These are phyloP conservation scores for Trichoderma sp. DNA, from an alignment of 2,329 filamentous ascomycete species.

Conservation along the genomic window DNA sequence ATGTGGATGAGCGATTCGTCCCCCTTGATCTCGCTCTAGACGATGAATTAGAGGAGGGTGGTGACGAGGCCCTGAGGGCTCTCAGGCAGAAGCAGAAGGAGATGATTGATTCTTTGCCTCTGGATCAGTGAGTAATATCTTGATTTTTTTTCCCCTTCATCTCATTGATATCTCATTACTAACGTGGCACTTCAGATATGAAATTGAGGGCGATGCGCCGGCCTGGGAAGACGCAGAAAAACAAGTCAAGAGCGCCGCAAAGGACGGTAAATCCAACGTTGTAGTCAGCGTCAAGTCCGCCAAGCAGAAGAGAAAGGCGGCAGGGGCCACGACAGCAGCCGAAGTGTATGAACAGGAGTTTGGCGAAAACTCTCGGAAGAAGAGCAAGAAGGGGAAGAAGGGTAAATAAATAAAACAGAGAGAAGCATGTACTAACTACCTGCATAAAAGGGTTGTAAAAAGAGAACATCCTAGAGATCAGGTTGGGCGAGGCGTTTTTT, in stretches of 20 bases:
- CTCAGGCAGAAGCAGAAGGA: conserved; percentile 80
- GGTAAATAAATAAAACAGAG: conserved; percentile 2
- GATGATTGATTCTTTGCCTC: conserved; percentile 84
- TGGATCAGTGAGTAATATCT: conserved; percentile 61
- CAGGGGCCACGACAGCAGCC: conserved; percentile 53
- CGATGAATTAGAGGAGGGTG: conserved; percentile 83
- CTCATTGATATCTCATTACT: background rate
- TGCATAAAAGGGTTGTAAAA: background rate
- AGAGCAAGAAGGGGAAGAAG: conserved; percentile 47
- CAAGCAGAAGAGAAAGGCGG: conserved; percentile 74
- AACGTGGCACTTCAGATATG: conserved; percentile 51
- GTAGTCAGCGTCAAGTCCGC: conserved; percentile 81
- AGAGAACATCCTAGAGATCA: background rate
- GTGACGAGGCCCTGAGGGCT: conserved; percentile 70
- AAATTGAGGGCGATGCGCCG: conserved; percentile 62
- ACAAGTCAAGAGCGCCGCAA: conserved; percentile 62
- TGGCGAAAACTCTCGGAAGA: conserved; percentile 61
- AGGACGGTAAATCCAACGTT: conserved; percentile 57
- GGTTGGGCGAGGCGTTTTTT: conserved; percentile 22
- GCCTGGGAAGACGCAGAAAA: conserved; percentile 74
- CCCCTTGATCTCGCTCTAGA: conserved; percentile 72
- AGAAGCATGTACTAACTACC: background rate
- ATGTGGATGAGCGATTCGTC: conserved; percentile 65
- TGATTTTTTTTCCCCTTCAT: background rate
- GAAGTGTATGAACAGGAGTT: conserved; percentile 65